These are phyloP conservation scores for Annulohypoxylon bovei DNA, from an alignment of 495 filamentous ascomycete genomes.

Conservation along the genomic window DNA sequence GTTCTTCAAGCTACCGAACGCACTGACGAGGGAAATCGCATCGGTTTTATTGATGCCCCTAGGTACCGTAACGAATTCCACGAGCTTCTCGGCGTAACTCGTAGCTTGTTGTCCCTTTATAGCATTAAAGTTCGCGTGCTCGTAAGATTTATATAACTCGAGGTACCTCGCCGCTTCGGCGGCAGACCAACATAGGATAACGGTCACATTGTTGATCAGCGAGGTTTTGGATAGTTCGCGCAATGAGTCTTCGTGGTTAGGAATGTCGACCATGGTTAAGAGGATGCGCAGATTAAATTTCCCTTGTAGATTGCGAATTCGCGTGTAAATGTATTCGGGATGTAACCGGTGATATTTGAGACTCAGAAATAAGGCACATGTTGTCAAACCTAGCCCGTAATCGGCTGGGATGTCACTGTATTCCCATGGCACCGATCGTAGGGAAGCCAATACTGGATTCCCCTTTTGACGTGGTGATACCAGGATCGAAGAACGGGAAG, in stretches of 20 bases:
- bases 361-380: conserved; percentile 90
- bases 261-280: conserved; percentile 91
- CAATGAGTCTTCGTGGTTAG: conserved; percentile 80
- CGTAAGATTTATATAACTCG: conserved; percentile 91
- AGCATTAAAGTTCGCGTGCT: conserved; percentile 80
- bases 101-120: conserved; percentile 86
- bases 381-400: conserved; percentile 87
- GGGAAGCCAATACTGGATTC: conserved; percentile 87
- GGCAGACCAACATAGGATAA: conserved; percentile 93
- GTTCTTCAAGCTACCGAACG: conserved; percentile 85
- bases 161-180: conserved; percentile 93
- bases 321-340: conserved; percentile 96
- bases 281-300: conserved; percentile 87
- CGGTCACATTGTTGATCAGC: conserved; percentile 87
- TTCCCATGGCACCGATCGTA: conserved; percentile 91
- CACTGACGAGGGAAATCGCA: conserved; percentile 83
- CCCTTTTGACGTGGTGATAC: conserved; percentile 90
- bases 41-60: conserved; percentile 94
- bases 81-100: conserved; percentile 83
- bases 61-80: conserved; percentile 94
- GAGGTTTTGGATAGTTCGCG: conserved; percentile 85
- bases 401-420: conserved; percentile 95
- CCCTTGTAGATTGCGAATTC: conserved; percentile 79
- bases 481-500: conserved; percentile 79
- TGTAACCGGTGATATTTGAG: conserved; percentile 98